A percentile compares a stretch with the other conserved stretches of the same genome.
Evolutionary conservation across 768 basidiomycete species (phyloP).

Genomic region (Podaxis carcinomalis): DNA sequence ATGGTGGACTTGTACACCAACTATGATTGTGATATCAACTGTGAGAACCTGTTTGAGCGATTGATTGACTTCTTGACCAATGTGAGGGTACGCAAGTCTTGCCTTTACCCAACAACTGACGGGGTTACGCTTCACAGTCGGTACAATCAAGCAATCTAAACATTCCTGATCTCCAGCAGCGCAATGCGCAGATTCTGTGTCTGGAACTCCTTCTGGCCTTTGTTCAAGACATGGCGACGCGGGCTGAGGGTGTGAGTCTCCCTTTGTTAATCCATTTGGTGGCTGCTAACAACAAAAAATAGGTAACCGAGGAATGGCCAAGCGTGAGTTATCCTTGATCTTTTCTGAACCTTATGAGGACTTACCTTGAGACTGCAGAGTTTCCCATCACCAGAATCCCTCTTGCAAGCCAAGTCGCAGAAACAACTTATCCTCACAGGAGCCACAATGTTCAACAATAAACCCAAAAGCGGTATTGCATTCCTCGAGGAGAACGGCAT

Average conservation of each 20-base stretch:
- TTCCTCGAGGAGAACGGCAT: constrained; percentile 93
- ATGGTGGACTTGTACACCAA: constrained; percentile 96
- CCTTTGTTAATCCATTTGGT: constrained; percentile 10
- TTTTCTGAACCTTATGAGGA: neutral
- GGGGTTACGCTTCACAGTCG: constrained; percentile 41
- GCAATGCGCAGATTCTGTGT: constrained; percentile 81
- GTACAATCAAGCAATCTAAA: constrained; percentile 34
- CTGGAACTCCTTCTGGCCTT: constrained; percentile 84
- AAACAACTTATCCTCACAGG: constrained; percentile 86
- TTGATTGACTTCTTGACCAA: constrained; percentile 85
- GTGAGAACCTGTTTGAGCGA: constrained; percentile 93
- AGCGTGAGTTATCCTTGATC: constrained; percentile 37
- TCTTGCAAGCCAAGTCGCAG: constrained; percentile 69
- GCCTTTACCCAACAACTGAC: neutral
- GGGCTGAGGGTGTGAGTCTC: constrained; percentile 41
- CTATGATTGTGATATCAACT: constrained; percentile 96
- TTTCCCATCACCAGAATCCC: constrained; percentile 50
- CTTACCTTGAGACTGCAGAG: constrained; percentile 31
- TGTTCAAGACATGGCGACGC: constrained; percentile 81
- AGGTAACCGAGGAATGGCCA: constrained; percentile 58
- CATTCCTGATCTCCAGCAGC: constrained; percentile 56
- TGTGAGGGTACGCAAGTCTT: constrained; percentile 36
- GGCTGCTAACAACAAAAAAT: constrained; percentile 9
- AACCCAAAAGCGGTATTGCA: constrained; percentile 86
- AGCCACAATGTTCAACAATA: constrained; percentile 83